These are phyloP conservation scores for Fusarium nelsonii DNA, from an alignment of 2,329 filamentous ascomycete genomes.

Conservation along the genomic window DNA sequence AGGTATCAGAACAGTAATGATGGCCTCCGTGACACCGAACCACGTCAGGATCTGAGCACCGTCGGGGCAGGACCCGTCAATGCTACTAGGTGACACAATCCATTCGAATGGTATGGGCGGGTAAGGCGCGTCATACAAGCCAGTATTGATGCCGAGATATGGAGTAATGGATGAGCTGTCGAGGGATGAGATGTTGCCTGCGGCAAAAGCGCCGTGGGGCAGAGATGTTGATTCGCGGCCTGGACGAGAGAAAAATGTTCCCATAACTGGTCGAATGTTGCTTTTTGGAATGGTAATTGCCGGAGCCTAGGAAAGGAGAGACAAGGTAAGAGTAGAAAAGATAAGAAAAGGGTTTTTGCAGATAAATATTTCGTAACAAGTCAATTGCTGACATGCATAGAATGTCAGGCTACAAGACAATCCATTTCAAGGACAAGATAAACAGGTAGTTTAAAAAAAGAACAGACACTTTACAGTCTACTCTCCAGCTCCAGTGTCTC, in stretches of 20 bases:
- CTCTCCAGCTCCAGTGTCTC: too few relatives aligned
- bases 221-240: not conserved
- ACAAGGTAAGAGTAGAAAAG: too few relatives aligned
- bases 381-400: too few relatives aligned
- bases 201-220: not conserved
- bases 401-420: too few relatives aligned
- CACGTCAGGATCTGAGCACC: conserved; percentile 25
- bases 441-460: too few relatives aligned
- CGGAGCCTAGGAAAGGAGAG: too few relatives aligned
- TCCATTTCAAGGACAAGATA: too few relatives aligned
- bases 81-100: conserved; percentile 27
- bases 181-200: conserved; percentile 14
- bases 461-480: too few relatives aligned
- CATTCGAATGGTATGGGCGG: conserved; percentile 44
- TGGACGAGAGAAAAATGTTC: conserved; percentile 4
- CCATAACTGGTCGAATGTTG: not conserved
- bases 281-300: too few relatives aligned
- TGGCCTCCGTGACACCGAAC: conserved; percentile 40
- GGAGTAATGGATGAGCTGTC: conserved; percentile 36
- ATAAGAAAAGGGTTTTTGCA: too few relatives aligned
- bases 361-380: too few relatives aligned
- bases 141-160: conserved; percentile 41
- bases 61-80: conserved; percentile 25
- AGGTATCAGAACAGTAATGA: conserved; percentile 28
- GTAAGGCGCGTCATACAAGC: conserved; percentile 23